Evolutionary conservation across 768 basidiomycete genomes (phyloP).

Genomic region (Tulasnella sp.): DNA sequence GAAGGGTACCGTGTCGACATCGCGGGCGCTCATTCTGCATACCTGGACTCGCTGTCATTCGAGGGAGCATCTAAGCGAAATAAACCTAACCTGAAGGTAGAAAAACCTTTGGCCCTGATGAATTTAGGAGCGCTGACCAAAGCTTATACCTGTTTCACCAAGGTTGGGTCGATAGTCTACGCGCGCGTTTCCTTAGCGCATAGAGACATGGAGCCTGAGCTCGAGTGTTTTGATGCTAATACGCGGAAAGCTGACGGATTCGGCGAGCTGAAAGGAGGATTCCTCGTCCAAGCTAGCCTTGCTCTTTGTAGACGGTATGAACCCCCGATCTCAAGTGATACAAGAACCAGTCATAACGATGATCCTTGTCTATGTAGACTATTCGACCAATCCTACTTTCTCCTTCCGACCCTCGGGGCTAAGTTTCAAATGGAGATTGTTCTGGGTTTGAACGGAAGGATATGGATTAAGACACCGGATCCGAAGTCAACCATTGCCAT

Average conservation of each 20-base stretch:
- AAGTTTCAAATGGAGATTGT: constrained; percentile 80
- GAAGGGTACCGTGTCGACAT: constrained; percentile 94
- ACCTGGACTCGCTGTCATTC: constrained; percentile 83
- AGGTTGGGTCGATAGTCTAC: constrained; percentile 89
- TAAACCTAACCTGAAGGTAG: constrained; percentile 79
- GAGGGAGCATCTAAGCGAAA: constrained; percentile 94
- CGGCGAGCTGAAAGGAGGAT: constrained; percentile 86
- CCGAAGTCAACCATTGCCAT: constrained; percentile 62
- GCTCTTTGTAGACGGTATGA: constrained; percentile 78
- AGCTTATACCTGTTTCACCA: constrained; percentile 1
- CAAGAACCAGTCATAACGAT: constrained; percentile 11
- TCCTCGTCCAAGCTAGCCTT: constrained; percentile 69
- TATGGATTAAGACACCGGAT: constrained; percentile 78
- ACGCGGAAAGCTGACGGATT: constrained; percentile 87
- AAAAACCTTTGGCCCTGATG: constrained; percentile 21
- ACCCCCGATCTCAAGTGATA: not conserved
- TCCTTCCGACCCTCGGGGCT: constrained; percentile 68
- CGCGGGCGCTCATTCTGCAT: constrained; percentile 74
- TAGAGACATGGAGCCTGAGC: constrained; percentile 96
- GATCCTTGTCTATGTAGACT: constrained; percentile 36
- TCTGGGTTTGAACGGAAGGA: constrained; percentile 81
- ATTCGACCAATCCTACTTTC: constrained; percentile 68
- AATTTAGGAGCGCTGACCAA: constrained; percentile 7
- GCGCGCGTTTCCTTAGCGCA: constrained; percentile 88
- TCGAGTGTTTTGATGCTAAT: constrained; percentile 92